Evolutionary conservation across 1,284 basidiomycete species (phyloP), one percentile per base, ranked within the genome.

Genomic region (Puccinia horiana): DNA sequence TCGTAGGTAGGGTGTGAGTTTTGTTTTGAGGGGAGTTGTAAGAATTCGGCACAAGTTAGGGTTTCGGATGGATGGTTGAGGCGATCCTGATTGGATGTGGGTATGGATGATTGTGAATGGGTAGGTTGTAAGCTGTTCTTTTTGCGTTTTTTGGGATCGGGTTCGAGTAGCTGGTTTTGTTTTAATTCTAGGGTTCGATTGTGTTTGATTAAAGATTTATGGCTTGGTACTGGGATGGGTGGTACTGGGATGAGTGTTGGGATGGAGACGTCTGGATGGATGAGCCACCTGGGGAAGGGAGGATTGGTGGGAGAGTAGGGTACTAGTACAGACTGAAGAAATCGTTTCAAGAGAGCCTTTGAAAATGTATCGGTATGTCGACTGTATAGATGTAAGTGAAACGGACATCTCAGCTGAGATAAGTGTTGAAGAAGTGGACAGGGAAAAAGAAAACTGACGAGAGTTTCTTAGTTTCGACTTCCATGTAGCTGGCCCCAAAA

Each of bases 391-490:
- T 2, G 47, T 29, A n/a, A 12, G 11, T 44, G 3, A 12, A 32
- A 47, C 37, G 32, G 23, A 2, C 23, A n/a, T 32, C 2, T 20
- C 4, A 40, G 44, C 6, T 47, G 26, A 23, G 29, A 20, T 42
- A 20, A 40, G 20, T 76, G 26, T 72, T 37, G 2, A 12, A 74
- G 40, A 23, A 52, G 49, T 52, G 49, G 20, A 20, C 11, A 52
- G 11, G 49, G 16, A 8, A 44, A 44, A 8, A 8, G 26, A 35
- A 18, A 35, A 65, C 35, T 12, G 6, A 80, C 77, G 49, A 58
- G 4, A 80, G 67, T 72, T 80, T 80, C 42, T 42, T 70, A 44
- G 65, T 47, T 52, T 72, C 77, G 16, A 80, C 77, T 80, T 80
- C 77, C 77, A 80, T 80, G 29, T 67, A 80, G 44, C 65, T 70